Percentiles rank a stretch among this genome's conserved stretches.
These are phyloP conservation scores for Hapsidospora chrysogenum DNA, from an alignment of 495 filamentous ascomycete genomes.

Conservation along the genomic window DNA sequence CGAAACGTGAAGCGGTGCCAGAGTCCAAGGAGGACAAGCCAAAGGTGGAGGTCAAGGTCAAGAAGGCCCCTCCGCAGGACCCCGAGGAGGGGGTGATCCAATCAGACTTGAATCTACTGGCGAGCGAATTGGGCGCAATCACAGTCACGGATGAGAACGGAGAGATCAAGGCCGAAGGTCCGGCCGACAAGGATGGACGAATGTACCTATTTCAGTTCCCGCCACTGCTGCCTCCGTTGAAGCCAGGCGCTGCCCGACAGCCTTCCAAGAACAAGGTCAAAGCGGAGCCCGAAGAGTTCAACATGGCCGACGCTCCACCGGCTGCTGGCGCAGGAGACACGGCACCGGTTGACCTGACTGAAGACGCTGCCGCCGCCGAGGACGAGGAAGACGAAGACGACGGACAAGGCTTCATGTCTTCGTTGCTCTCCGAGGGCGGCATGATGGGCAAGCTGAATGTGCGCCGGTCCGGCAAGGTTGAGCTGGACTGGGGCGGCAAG, in stretches of 20 bases:
- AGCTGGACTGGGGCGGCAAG: constrained; percentile 44
- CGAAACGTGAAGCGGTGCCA: constrained; percentile 10
- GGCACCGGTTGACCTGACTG: constrained; percentile 17
- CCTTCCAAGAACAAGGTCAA: constrained; percentile 12
- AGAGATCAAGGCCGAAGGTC: constrained; percentile 7
- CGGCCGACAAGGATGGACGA: constrained; percentile 18
- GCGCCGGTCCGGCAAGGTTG: constrained; percentile 39
- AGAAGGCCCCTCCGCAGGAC: constrained; percentile 8
- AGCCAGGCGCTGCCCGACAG: constrained; percentile 5
- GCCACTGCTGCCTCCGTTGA: constrained; percentile 37
- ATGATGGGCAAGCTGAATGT: constrained; percentile 41
- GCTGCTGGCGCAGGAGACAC: constrained; percentile 5
- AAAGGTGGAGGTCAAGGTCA: constrained; percentile 12
- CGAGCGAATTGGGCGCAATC: constrained; percentile 15
- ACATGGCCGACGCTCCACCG: constrained; percentile 9
- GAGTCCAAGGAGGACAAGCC: constrained; percentile 9
- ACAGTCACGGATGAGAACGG: constrained; percentile 9
- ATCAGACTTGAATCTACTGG: constrained; percentile 9
- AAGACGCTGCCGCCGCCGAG: constrained; percentile 11
- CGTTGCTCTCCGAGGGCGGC: constrained; percentile 24
- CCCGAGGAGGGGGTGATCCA: constrained; percentile 15
- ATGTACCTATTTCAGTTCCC: constrained; percentile 53
- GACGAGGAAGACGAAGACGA: constrained; percentile 7
- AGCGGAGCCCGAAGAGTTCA: constrained; percentile 10
- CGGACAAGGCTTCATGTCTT: constrained; percentile 7